Evolutionary conservation across 768 basidiomycete genomes (phyloP).

Genomic region (Trametes gibbosa): DNA sequence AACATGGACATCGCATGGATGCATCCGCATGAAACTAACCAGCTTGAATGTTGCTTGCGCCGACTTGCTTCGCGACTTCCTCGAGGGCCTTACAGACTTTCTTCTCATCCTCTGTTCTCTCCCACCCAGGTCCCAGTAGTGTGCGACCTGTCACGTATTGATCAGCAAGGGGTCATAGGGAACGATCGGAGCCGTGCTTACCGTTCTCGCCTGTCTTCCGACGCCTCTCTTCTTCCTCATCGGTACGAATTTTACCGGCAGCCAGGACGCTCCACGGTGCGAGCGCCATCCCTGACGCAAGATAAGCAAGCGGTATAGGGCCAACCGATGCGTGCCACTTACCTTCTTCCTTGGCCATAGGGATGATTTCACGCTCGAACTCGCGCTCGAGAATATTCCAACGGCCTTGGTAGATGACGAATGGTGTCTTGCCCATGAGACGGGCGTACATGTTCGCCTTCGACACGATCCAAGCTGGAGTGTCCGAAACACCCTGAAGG

Average conservation of each 20-base stretch:
- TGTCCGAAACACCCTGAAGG: slow-evolving; percentile 27
- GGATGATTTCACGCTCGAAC: slow-evolving; percentile 40
- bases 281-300: slow-evolving; percentile 26
- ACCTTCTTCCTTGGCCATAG: slow-evolving; percentile 35
- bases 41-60: slow-evolving; percentile 26
- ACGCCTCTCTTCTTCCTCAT: slow-evolving; percentile 25
- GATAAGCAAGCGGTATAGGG: not conserved
- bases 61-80: slow-evolving; percentile 49
- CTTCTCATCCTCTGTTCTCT: slow-evolving; percentile 44
- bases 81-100: slow-evolving; percentile 45
- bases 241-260: slow-evolving; percentile 21
- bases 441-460: slow-evolving; percentile 40
- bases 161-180: not conserved
- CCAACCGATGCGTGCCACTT: not conserved
- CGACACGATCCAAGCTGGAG: slow-evolving; percentile 39
- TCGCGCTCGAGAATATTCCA: slow-evolving; percentile 37
- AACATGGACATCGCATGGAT: not conserved
- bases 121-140: slow-evolving; percentile 35
- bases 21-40: not conserved
- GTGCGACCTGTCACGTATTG: slow-evolving; percentile 30
- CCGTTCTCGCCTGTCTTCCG: slow-evolving; percentile 27
- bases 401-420: slow-evolving; percentile 34
- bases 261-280: slow-evolving; percentile 26
- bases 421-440: slow-evolving; percentile 36
- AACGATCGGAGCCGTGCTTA: not conserved